Evolutionary conservation across 2,329 filamentous ascomycete genomes (phyloP), one percentile per base, ranked within the genome.

Genomic region (Alternaria rosae): DNA sequence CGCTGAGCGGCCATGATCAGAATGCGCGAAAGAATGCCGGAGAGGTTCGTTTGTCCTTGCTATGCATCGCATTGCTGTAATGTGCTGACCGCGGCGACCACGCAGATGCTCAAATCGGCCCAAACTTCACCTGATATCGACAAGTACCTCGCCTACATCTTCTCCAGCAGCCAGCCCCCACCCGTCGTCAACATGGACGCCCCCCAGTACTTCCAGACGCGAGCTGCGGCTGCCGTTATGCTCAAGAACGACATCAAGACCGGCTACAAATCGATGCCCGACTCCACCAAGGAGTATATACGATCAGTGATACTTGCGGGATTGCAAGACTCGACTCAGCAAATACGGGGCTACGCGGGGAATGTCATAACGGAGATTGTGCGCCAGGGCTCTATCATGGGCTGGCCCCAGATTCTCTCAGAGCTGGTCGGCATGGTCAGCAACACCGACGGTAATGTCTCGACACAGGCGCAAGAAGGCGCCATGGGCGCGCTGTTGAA

Each of bases 341-440:
- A 94, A 79, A 93, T 99, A 75, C 90, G 95, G 74, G 94, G 88
- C 78, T 93, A 93, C 76, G 91, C 94, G 30, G 95, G 95, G 67
- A 97, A 92, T 77, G 93, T 98, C 75, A 94, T 97, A 71, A 97
- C 95, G 42, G 94, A 98, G 80, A 85, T 97, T 71, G 89, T 99
- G 63, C 89, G 88, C 70, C 89, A 91, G 68, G 93, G 93, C 48
- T 94, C 94, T 50, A 85, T 99, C 68, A 84, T 97, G 76, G 91
- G 89, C 70, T 99, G 95, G 95, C 93, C 95, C 11, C 92, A 97
- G 75, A 84, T 98, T 62, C 85, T 99, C 32, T 90, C 93, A 51
- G 91, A 97, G 70, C 85, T 99, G 20, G 82, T 98, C 68, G 85
- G 88, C 57, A 85, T 97, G 79, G 88, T 97, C 64, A 87, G 87